Percentiles rank a stretch among this genome's conserved stretches.
Conservation (phyloP, 192 early-diverging fungal species). For the Blastocladiella britannica region DNA sequence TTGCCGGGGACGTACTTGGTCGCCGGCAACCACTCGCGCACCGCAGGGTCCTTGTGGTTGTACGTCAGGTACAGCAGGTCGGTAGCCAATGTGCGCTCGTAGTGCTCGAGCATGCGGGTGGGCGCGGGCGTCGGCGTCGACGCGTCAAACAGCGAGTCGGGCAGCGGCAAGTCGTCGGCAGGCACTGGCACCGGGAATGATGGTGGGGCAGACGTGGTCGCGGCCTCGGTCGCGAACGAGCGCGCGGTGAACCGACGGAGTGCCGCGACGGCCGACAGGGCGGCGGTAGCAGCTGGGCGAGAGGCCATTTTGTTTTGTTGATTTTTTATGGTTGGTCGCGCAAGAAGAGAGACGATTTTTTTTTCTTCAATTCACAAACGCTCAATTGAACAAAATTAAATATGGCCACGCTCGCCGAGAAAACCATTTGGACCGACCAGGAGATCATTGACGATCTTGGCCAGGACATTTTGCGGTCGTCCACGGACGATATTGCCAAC, state of each 20-base stretch:
- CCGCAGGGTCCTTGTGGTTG: slow-evolving; percentile 29
- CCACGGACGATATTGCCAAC: slow-evolving; percentile 80
- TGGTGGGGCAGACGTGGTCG: not conserved
- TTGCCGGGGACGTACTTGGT: slow-evolving; percentile 11
- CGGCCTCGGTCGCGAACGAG: not conserved
- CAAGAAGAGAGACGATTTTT: no score
- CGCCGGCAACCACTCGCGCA: slow-evolving; percentile 10
- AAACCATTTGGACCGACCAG: slow-evolving; percentile 30
- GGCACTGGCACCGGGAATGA: not conserved
- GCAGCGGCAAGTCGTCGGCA: not conserved
- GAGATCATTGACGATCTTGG: slow-evolving; percentile 51
- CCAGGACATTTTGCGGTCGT: slow-evolving; percentile 67
- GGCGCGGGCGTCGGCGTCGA: slow-evolving; percentile 16
- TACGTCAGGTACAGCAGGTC: slow-evolving; percentile 56
- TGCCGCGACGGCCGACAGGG: no score
- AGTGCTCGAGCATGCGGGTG: slow-evolving; percentile 47
- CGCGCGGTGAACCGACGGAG: not conserved
- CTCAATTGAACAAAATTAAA: not conserved
- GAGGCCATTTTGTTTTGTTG: no score
- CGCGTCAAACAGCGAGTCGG: slow-evolving; percentile 4
- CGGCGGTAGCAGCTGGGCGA: no score
- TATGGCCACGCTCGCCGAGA: slow-evolving; percentile 61
- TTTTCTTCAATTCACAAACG: no score
- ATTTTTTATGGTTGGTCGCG: no score
- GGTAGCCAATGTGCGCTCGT: slow-evolving; percentile 47